Evolutionary conservation across 2,329 filamentous ascomycete genomes (phyloP).

Genomic region (Xylaria hypoxylon): DNA sequence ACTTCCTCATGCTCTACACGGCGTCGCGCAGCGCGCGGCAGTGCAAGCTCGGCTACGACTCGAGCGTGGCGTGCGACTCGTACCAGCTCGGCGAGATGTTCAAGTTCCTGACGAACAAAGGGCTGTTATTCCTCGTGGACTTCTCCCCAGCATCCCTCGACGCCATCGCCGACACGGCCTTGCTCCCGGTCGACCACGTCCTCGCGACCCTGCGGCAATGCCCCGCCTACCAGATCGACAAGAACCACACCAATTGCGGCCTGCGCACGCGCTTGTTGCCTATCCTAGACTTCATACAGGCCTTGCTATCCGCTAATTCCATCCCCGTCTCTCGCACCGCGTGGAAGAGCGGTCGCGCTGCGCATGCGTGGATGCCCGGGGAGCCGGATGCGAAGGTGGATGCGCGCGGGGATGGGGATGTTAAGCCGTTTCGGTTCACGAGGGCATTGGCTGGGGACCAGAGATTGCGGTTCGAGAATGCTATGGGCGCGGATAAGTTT

Average conservation of each 20-base stretch:
- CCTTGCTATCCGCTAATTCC: conserved; percentile 63
- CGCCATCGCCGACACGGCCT: conserved; percentile 61
- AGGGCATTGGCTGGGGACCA: conserved; percentile 63
- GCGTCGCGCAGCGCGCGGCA: conserved; percentile 70
- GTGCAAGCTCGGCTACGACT: conserved; percentile 80
- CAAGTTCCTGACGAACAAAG: conserved; percentile 73
- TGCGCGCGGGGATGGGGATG: conserved; percentile 34
- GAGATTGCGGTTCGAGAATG: conserved; percentile 61
- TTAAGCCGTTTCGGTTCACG: conserved; percentile 61
- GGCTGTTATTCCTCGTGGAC: conserved; percentile 70
- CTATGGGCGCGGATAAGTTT: conserved; percentile 63
- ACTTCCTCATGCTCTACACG: conserved; percentile 76
- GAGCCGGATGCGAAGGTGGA: conserved; percentile 40
- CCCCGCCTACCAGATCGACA: conserved; percentile 79
- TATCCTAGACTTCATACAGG: conserved; percentile 72
- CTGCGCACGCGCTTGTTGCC: conserved; percentile 73
- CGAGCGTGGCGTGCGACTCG: conserved; percentile 77
- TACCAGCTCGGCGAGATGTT: conserved; percentile 84
- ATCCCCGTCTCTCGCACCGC: conserved; percentile 58
- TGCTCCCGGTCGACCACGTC: conserved; percentile 71
- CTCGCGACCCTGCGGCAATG: conserved; percentile 72
- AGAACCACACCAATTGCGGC: conserved; percentile 79
- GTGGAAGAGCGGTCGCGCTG: conserved; percentile 59
- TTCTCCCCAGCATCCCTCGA: conserved; percentile 63
- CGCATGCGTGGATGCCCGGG: conserved; percentile 56